phyloP scores from a whole-genome alignment of 768 basidiomycete species.

The Multifurca ochricompacta region DNA sequence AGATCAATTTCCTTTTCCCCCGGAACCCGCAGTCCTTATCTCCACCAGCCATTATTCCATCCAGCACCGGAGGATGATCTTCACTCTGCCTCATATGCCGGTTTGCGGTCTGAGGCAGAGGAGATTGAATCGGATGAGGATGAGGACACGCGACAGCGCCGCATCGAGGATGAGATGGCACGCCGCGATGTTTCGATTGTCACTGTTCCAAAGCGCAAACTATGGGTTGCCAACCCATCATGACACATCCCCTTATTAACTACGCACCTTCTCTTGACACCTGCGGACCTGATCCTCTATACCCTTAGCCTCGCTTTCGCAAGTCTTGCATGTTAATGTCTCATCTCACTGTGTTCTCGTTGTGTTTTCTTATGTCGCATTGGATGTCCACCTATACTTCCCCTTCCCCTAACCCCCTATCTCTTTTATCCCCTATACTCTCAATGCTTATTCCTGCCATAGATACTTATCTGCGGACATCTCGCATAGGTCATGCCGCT shows the following conservation, averaged over 20 bases:
- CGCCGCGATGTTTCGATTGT: conserved; percentile 80
- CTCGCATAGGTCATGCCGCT: conserved; percentile 16
- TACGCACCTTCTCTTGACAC: neutral
- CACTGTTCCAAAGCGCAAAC: conserved; percentile 59
- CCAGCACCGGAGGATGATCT: conserved; percentile 36
- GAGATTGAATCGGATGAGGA: conserved; percentile 62
- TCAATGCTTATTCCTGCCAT: conserved; percentile 15
- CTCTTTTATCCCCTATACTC: conserved; percentile 5
- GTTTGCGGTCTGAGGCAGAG: conserved; percentile 36
- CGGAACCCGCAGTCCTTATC: conserved; percentile 49
- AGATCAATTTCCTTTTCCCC: conserved; percentile 40
- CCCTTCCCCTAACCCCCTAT: neutral
- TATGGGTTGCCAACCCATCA: conserved; percentile 67
- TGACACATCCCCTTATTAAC: conserved; percentile 15
- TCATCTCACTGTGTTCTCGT: conserved; percentile 2
- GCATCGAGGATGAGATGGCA: conserved; percentile 77
- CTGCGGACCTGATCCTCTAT: neutral
- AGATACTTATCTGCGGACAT: conserved; percentile 22
- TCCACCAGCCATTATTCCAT: conserved; percentile 58
- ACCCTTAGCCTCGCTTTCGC: neutral
- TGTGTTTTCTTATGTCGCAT: conserved; percentile 4
- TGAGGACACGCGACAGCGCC: conserved; percentile 62
- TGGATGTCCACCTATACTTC: conserved; percentile 27
- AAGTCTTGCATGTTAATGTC: conserved; percentile 6
- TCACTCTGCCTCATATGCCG: conserved; percentile 37